Evolutionary conservation across 257 asterid species (phyloP).

Genomic region (Phtheirospermum japonicum): DNA sequence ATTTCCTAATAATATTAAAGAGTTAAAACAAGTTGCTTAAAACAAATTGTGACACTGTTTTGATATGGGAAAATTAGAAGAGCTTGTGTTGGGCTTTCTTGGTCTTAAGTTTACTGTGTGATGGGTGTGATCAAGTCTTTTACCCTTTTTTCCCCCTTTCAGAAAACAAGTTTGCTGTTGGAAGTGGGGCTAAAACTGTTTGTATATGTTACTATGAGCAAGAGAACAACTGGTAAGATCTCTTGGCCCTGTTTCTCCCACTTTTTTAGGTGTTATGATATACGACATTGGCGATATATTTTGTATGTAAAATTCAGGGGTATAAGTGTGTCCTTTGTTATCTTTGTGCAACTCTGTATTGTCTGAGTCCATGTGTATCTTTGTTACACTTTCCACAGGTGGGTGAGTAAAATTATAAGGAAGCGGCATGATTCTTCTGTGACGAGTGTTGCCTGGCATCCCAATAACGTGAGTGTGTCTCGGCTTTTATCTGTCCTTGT

Average conservation of each 20-base stretch:
- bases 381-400: conserved; percentile 53
- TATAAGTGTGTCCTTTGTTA: conserved; percentile 4
- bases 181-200: conserved; percentile 99
- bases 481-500: conserved; percentile 17
- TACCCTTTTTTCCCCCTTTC: conserved; percentile 26
- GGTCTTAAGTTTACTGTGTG: conserved; percentile 5
- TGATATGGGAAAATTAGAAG: conserved; percentile 14
- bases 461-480: conserved; percentile 73
- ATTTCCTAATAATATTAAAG: no score
- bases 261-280: not conserved
- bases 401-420: conserved; percentile 98
- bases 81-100: conserved; percentile 15
- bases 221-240: conserved; percentile 91
- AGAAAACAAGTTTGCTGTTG: conserved; percentile 99
- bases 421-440: conserved; percentile 98
- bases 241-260: conserved; percentile 23
- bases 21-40: no score
- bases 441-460: conserved; percentile 97
- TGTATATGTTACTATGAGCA: conserved; percentile 98
- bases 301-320: conserved; percentile 13
- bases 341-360: conserved; percentile 5
- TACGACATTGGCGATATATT: not conserved
- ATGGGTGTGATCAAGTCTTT: conserved; percentile 23
- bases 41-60: not conserved
- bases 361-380: conserved; percentile 19